These are phyloP conservation scores for Fusarium sp. DNA, from an alignment of 2,329 filamentous ascomycete species.

Conservation along the genomic window DNA sequence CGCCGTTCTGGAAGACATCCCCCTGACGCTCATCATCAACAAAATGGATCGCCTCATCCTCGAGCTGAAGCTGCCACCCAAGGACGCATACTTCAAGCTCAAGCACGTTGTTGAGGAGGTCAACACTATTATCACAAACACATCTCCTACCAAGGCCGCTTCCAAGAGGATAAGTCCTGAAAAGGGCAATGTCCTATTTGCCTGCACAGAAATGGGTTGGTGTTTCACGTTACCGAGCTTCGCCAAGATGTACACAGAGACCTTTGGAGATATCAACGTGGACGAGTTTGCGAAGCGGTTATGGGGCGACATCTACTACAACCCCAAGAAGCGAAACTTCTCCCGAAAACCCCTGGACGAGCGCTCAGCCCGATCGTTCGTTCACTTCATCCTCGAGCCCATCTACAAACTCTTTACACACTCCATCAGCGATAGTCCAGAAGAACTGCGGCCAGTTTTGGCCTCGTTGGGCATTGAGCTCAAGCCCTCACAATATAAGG, in stretches of 20 bases:
- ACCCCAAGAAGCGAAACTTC: slow-evolving; percentile 89
- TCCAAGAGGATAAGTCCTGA: slow-evolving; percentile 88
- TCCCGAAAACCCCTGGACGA: slow-evolving; percentile 88
- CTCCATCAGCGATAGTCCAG: slow-evolving; percentile 89
- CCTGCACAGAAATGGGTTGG: slow-evolving; percentile 94
- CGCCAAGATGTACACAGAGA: slow-evolving; percentile 94
- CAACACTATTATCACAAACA: slow-evolving; percentile 93
- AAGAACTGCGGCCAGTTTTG: slow-evolving; percentile 83
- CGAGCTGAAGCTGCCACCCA: slow-evolving; percentile 92
- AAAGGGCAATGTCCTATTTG: slow-evolving; percentile 97
- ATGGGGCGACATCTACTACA: slow-evolving; percentile 98
- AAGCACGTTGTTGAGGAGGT: slow-evolving; percentile 99
- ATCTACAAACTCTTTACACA: slow-evolving; percentile 98
- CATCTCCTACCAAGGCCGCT: slow-evolving; percentile 82
- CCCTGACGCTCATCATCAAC: slow-evolving; percentile 91
- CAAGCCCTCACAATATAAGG: slow-evolving; percentile 92
- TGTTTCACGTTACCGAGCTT: slow-evolving; percentile 96
- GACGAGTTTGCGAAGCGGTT: slow-evolving; percentile 85
- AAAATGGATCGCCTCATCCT: slow-evolving; percentile 97
- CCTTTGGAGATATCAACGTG: slow-evolving; percentile 82
- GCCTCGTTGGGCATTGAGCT: slow-evolving; percentile 82
- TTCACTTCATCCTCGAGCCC: slow-evolving; percentile 94
- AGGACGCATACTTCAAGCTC: slow-evolving; percentile 97
- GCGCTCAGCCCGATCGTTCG: slow-evolving; percentile 83
- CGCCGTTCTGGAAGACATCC: slow-evolving; percentile 88